phyloP scores from a whole-genome alignment of 2,329 filamentous ascomycete species.

The Colletotrichum eremochloae region DNA sequence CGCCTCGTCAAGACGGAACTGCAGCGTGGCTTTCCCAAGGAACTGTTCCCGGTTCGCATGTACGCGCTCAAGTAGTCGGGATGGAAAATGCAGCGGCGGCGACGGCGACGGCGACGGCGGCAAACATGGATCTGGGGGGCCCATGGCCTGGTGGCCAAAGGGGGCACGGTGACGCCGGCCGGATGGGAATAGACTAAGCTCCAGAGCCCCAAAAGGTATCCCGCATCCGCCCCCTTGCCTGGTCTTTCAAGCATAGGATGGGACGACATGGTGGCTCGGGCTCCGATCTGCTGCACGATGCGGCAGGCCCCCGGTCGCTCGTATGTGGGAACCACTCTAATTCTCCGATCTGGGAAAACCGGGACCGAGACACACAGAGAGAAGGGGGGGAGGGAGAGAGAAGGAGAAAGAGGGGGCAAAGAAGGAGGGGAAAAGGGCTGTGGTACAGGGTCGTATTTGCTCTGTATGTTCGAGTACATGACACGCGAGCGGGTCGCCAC shows the following conservation, averaged over 20 bases:
- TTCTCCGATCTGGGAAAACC: constrained; percentile 39
- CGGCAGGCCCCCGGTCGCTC: constrained; percentile 39
- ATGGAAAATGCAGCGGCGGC: constrained; percentile 21
- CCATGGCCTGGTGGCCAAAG: constrained; percentile 21
- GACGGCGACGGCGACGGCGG: constrained; percentile 25
- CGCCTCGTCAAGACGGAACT: constrained; percentile 77
- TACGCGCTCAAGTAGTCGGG: constrained; percentile 74
- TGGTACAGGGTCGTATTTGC: constrained; percentile 22
- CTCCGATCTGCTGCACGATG: constrained; percentile 42
- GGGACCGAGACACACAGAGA: constrained; percentile 18
- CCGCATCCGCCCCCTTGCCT: constrained; percentile 19
- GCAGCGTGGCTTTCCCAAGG: constrained; percentile 78
- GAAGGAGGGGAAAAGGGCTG: neutral
- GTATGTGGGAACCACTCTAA: constrained; percentile 38
- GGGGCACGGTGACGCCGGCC: constrained; percentile 25
- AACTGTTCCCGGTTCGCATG: constrained; percentile 79
- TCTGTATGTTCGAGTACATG: constrained; percentile 28
- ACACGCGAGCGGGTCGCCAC: constrained; percentile 33
- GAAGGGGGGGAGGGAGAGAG: neutral
- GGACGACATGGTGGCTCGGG: constrained; percentile 40
- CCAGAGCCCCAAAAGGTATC: constrained; percentile 11
- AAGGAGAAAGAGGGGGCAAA: constrained; percentile 3
- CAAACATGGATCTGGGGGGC: constrained; percentile 35
- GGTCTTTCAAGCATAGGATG: constrained; percentile 21
- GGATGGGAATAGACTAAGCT: constrained; percentile 9